A percentile compares a stretch with the other conserved stretches of the same genome.
These are phyloP conservation scores for Nicotiana rustica DNA, from an alignment of 305 asterid genomes.

Conservation along the genomic window DNA sequence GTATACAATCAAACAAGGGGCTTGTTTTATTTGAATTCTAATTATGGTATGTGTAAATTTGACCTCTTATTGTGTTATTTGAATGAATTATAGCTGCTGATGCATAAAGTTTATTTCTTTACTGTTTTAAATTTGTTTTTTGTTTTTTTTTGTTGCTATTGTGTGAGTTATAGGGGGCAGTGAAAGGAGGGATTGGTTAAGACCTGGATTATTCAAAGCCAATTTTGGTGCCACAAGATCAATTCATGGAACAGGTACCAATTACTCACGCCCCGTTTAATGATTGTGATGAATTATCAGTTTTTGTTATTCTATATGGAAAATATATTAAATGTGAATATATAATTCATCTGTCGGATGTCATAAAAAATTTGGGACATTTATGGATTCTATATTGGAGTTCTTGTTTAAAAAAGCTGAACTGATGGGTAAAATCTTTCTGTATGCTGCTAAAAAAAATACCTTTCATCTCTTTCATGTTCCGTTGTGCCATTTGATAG, in stretches of 20 bases:
- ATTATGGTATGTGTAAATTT: conserved; percentile 54
- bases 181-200: conserved; percentile 57
- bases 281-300: neutral
- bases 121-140: neutral
- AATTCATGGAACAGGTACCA: conserved; percentile 82
- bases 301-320: neutral
- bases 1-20: conserved; percentile 50
- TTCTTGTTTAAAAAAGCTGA: neutral
- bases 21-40: conserved; percentile 47
- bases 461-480: neutral
- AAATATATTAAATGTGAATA: neutral
- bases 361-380: neutral
- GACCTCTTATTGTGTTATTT: neutral
- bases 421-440: neutral
- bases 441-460: neutral
- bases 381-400: conserved; percentile 6
- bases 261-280: neutral
- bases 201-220: conserved; percentile 49
- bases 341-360: neutral
- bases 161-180: conserved; percentile 38
- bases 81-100: neutral
- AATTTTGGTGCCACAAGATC: conserved; percentile 57
- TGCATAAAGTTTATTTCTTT: conserved; percentile 27
- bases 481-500: neutral
- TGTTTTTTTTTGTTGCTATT: neutral